Evolutionary conservation across 257 asterid species (phyloP), one percentile per base, ranked within the genome.

Genomic region (Voacanga thouarsii): DNA sequence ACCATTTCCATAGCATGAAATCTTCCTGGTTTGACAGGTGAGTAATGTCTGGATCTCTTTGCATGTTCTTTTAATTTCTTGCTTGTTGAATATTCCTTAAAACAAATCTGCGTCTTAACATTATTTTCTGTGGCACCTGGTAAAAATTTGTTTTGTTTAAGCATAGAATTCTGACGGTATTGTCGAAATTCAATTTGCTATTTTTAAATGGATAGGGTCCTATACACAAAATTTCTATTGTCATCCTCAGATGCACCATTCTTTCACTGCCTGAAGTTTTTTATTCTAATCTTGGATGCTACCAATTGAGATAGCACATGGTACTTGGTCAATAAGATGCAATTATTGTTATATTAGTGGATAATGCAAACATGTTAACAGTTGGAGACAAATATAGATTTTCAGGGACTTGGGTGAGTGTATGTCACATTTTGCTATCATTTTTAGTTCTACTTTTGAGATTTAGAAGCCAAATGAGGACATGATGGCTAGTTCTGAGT

Each of bases 1-100:
- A 87, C 76, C 85, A 83, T 83, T 89, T 87, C 69, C 90, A 84
- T 57, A 85, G 85, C 74, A 73, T 85, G 79, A 88, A 83, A 84
- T 80, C 88, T 72, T 80, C 83, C 71, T 88, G 79, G 88, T 75
- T 63, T 63, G 80, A 87, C 71, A 83, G 89, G 94, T 88, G 72
- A 85, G 72, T 79, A 70, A 44, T 75, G 53, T 72, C 59, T 69
- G 59, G 47, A 53, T 70, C 78, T 43, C 39, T 45, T 50, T 53
- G 41, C 39, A 24, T 71, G 5, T 71, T 18, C 6, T 66, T 37
- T 33, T 11, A 37, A 51, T 51, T 63, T 66, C 26, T 66, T 66
- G 10, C 28, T 21, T 21, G 45, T 30, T 39, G 28, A 37, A 41
- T 21, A 39, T 39, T 67, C 50, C 28, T 67, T 67, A 19, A 67